Conservation (phyloP, 345 rosid genomes). For the Brassica carinata region DNA sequence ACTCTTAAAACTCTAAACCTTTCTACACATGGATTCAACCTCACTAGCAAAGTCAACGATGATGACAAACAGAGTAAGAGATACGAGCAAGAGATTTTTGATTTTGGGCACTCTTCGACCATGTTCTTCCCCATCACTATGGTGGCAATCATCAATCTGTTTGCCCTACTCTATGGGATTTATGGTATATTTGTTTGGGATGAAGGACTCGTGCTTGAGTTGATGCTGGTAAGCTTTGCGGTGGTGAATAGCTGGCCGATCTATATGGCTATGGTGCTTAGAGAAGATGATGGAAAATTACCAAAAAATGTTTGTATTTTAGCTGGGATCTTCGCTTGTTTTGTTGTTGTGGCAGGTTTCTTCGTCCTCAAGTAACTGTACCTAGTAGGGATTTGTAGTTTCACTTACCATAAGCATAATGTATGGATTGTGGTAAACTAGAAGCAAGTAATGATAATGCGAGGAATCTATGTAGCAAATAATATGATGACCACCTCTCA, state of each 20-base stretch:
- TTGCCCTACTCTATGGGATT: constrained; percentile 46
- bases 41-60: constrained; percentile 60
- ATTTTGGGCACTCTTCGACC: constrained; percentile 60
- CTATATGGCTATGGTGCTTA: constrained; percentile 57
- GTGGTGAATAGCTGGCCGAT: constrained; percentile 55
- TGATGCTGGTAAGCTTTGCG: constrained; percentile 48
- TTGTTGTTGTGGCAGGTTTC: constrained; percentile 36
- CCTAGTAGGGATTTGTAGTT: not conserved
- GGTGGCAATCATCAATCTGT: constrained; percentile 54
- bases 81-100: constrained; percentile 58
- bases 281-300: constrained; percentile 60
- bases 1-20: constrained; percentile 33
- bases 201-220: constrained; percentile 44
- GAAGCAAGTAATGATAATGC: not conserved
- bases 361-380: not conserved
- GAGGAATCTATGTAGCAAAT: not conserved
- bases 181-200: constrained; percentile 5
- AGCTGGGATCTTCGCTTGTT: constrained; percentile 39
- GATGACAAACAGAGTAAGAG: constrained; percentile 59
- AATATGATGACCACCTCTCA: not conserved
- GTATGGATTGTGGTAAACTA: not conserved
- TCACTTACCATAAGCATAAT: not conserved
- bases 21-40: constrained; percentile 47
- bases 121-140: constrained; percentile 51
- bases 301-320: constrained; percentile 34